A percentile compares a stretch with the other conserved stretches of the same genome.
Evolutionary conservation across 2,329 filamentous ascomycete species (phyloP).

Genomic region (Aspergillus transmontanensis): DNA sequence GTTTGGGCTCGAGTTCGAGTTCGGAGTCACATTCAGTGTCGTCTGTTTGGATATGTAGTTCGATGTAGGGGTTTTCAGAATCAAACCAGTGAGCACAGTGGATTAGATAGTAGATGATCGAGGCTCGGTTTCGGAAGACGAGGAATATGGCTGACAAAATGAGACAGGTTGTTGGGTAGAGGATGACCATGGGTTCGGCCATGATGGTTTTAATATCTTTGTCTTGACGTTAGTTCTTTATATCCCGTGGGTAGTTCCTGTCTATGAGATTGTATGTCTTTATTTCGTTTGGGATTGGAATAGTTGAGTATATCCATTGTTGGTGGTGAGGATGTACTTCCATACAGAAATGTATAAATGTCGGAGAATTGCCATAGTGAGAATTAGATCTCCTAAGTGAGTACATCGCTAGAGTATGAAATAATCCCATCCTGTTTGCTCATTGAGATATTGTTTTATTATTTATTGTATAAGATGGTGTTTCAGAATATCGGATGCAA

Average conservation of each 20-base stretch:
- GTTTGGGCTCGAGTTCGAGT: neutral
- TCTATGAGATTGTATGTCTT: neutral
- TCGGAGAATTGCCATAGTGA: neutral
- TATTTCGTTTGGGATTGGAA: neutral
- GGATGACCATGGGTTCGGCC: slow-evolving; percentile 18
- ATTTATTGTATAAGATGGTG: neutral
- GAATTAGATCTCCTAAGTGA: neutral
- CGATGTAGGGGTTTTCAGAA: neutral
- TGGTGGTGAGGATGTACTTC: neutral
- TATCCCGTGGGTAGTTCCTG: fast-evolving
- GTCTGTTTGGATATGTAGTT: neutral
- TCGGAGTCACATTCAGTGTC: neutral
- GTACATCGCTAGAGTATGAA: fast-evolving
- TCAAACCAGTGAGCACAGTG: neutral
- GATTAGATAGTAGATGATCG: neutral
- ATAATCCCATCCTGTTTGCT: too few relatives aligned
- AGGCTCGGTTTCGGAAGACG: slow-evolving; percentile 8
- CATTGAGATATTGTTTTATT: neutral
- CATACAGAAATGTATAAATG: neutral
- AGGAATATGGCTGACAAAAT: slow-evolving; percentile 21
- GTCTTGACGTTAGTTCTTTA: neutral
- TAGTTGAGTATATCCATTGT: neutral
- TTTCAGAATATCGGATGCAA: neutral
- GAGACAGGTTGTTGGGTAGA: slow-evolving; percentile 20
- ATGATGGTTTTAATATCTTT: slow-evolving; percentile 14